A percentile compares a stretch with the other conserved stretches of the same genome.
These are phyloP conservation scores for Rhizoctonia solani DNA, from an alignment of 1,284 basidiomycete species.

Conservation along the genomic window DNA sequence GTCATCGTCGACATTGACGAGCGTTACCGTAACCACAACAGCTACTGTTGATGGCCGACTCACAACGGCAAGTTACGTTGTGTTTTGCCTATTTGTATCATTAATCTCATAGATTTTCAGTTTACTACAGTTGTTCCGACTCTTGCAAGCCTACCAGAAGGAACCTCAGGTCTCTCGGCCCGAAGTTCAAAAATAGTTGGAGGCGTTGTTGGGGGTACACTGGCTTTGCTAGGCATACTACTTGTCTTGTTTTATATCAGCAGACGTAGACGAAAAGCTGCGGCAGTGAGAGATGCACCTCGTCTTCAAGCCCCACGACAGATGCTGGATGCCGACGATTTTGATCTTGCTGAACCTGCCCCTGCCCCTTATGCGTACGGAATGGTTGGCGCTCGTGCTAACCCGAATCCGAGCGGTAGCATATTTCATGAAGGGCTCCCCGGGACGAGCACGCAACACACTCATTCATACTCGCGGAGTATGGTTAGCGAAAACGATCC, in stretches of 20 bases:
- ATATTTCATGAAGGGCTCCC: slow-evolving; percentile 31
- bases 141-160: slow-evolving; percentile 11
- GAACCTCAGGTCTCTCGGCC: background rate
- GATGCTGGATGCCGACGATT: slow-evolving; percentile 26
- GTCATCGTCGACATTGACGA: slow-evolving; percentile 15
- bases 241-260: slow-evolving; percentile 19
- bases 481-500: slow-evolving; percentile 26
- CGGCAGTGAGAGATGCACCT: slow-evolving; percentile 5
- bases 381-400: slow-evolving; percentile 26
- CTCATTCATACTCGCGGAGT: slow-evolving; percentile 2
- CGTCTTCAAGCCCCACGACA: slow-evolving; percentile 31
- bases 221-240: slow-evolving; percentile 23
- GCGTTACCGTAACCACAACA: slow-evolving; percentile 10
- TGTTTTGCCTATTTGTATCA: background rate
- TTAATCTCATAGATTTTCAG: background rate
- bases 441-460: slow-evolving; percentile 11
- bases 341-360: slow-evolving; percentile 23
- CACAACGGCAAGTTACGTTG: background rate
- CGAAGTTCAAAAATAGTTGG: slow-evolving; percentile 28
- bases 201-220: slow-evolving; percentile 27
- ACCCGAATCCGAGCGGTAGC: slow-evolving; percentile 25
- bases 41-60: slow-evolving; percentile 13
- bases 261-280: slow-evolving; percentile 17
- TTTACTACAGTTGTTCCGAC: slow-evolving; percentile 28
- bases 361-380: slow-evolving; percentile 30